Conservation (phyloP, 495 filamentous ascomycete species). For the Talaromyces adpressus region DNA sequence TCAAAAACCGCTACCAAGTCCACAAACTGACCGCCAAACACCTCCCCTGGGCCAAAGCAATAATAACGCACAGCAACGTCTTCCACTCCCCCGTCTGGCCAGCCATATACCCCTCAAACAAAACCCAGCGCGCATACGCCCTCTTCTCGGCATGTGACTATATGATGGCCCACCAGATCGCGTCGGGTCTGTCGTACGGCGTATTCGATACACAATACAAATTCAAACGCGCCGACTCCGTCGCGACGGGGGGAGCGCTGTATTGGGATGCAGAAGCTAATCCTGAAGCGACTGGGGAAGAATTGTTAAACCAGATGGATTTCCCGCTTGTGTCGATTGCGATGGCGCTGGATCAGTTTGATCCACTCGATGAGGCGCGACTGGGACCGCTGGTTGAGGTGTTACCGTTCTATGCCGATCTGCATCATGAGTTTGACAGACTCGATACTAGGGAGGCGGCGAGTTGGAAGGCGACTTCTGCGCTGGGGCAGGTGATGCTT, state of each 20-base stretch:
- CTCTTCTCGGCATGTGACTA: conserved; percentile 12
- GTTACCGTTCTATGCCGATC: background rate
- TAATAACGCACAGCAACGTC: conserved; percentile 29
- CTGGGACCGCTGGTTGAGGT: conserved; percentile 18
- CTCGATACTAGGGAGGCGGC: background rate
- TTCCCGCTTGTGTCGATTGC: conserved; percentile 36
- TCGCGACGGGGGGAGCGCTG: conserved; percentile 18
- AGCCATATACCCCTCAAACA: conserved; percentile 18
- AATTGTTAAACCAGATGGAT: conserved; percentile 30
- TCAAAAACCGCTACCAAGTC: conserved; percentile 21
- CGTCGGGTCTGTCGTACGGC: conserved; percentile 32
- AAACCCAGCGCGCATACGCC: conserved; percentile 15
- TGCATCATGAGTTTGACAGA: background rate
- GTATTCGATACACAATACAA: conserved; percentile 39
- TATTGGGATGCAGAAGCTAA: conserved; percentile 29
- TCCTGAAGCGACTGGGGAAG: conserved; percentile 14
- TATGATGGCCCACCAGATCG: conserved; percentile 23
- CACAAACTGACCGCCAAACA: conserved; percentile 26
- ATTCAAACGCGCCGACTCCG: conserved; percentile 34
- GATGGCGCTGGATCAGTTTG: conserved; percentile 26
- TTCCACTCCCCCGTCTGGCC: conserved; percentile 30
- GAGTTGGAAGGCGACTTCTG: conserved; percentile 19
- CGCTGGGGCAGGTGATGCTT: conserved; percentile 23
- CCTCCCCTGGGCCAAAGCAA: conserved; percentile 26
- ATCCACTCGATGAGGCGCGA: conserved; percentile 20